Evolutionary conservation across 2,329 filamentous ascomycete species (phyloP).

Genomic region (Coniochaeta pulveracea): DNA sequence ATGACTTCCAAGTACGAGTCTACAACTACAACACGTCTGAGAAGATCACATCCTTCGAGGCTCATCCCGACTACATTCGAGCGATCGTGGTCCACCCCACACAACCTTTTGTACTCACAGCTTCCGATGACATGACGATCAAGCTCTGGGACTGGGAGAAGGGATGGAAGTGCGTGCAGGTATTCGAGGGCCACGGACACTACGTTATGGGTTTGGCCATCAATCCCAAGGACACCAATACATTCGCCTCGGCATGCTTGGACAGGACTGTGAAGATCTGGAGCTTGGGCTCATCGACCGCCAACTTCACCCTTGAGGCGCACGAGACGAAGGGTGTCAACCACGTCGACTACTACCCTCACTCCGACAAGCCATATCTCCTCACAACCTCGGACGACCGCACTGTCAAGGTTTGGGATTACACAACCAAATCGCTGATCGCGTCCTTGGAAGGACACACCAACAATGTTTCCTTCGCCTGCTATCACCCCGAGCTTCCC

Average conservation of each 20-base stretch:
- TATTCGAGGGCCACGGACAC: constrained; percentile 93
- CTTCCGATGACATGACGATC: constrained; percentile 97
- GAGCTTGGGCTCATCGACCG: constrained; percentile 85
- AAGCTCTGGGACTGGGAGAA: constrained; percentile 99
- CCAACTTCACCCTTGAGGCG: constrained; percentile 94
- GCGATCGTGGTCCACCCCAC: constrained; percentile 93
- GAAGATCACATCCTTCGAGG: constrained; percentile 95
- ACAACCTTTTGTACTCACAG: constrained; percentile 90
- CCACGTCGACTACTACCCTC: constrained; percentile 82
- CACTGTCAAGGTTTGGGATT: constrained; percentile 98
- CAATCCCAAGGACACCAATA: constrained; percentile 95
- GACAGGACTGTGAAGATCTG: constrained; percentile 78
- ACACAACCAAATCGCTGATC: constrained; percentile 95
- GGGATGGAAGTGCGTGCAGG: constrained; percentile 92
- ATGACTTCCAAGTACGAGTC: constrained; percentile 79
- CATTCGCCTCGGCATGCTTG: constrained; percentile 83
- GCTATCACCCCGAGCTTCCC: constrained; percentile 92
- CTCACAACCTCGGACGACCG: constrained; percentile 94
- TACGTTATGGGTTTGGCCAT: constrained; percentile 88
- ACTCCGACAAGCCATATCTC: constrained; percentile 71
- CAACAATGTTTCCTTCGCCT: constrained; percentile 95
- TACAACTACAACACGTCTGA: constrained; percentile 99
- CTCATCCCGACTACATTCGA: constrained; percentile 96
- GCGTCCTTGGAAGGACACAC: constrained; percentile 95
- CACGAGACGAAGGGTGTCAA: constrained; percentile 98